These are phyloP conservation scores for Astrephomene gubernaculifera DNA, from an alignment of 139 green algal genomes.

Conservation along the genomic window DNA sequence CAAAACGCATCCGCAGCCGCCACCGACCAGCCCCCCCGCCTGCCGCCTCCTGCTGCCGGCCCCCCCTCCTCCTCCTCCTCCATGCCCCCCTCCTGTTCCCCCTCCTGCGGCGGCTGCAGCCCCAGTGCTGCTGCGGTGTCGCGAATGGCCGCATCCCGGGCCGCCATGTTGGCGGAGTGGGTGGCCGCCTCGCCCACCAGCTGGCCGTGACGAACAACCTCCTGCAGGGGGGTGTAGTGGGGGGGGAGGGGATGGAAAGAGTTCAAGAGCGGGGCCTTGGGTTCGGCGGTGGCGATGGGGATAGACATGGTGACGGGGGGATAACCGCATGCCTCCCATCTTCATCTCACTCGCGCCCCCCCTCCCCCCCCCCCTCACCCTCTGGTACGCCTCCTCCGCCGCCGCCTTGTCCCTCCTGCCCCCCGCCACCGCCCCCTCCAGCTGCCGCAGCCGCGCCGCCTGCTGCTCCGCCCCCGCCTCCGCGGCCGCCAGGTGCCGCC, in stretches of 20 bases:
- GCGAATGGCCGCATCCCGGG: slow-evolving; percentile 68
- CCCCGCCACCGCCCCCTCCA: slow-evolving; percentile 45
- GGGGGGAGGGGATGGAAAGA: background rate
- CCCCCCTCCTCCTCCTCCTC: no score
- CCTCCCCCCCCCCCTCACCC: slow-evolving; percentile 1
- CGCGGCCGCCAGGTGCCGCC: background rate
- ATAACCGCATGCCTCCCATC: no score
- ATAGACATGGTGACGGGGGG: no score
- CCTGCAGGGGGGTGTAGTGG: slow-evolving; percentile 11
- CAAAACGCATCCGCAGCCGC: slow-evolving; percentile 31
- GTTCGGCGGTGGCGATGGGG: no score
- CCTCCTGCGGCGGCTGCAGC: slow-evolving; percentile 29
- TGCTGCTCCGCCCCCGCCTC: background rate
- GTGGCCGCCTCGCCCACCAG: slow-evolving; percentile 72
- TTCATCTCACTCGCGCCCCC: background rate
- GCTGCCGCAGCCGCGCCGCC: background rate
- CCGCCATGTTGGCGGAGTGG: slow-evolving; percentile 55
- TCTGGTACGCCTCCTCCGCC: slow-evolving; percentile 56
- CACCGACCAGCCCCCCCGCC: background rate
- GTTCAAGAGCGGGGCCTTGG: background rate
- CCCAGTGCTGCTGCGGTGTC: slow-evolving; percentile 28
- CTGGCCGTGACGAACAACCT: slow-evolving; percentile 47
- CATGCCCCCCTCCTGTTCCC: no score
- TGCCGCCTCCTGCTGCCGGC: no score
- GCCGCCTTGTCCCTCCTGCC: slow-evolving; percentile 48